Evolutionary conservation across 371 early-diverging fungal genomes (phyloP).

Genomic region (Rhizopus sp.): DNA sequence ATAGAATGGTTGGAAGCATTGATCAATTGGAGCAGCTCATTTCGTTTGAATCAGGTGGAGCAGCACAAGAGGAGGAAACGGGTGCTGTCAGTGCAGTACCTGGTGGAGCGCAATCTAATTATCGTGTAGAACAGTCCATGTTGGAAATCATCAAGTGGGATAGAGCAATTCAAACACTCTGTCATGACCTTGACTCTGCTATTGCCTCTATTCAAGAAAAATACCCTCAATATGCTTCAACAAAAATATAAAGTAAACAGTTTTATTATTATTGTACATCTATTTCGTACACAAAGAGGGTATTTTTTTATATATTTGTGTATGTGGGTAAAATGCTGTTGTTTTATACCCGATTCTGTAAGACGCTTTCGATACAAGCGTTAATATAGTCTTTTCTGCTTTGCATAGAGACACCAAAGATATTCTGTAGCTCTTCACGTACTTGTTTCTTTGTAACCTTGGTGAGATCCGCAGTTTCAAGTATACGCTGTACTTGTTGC

Average conservation of each 20-base stretch:
- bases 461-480: constrained; percentile 78
- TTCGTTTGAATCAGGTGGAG: constrained; percentile 75
- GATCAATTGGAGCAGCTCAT: constrained; percentile 89
- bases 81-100: constrained; percentile 34
- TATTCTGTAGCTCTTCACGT: constrained; percentile 42
- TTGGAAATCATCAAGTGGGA: constrained; percentile 61
- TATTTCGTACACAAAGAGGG: too few relatives aligned
- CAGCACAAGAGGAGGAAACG: constrained; percentile 30
- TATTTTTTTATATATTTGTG: too few relatives aligned
- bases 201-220: constrained; percentile 56
- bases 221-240: constrained; percentile 49
- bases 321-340: too few relatives aligned
- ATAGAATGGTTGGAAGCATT: constrained; percentile 82
- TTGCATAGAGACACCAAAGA: constrained; percentile 50
- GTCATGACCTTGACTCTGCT: constrained; percentile 62
- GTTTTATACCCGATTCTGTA: constrained; percentile 38
- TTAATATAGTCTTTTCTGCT: constrained; percentile 59
- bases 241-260: not conserved
- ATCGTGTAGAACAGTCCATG: constrained; percentile 51
- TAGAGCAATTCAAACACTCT: constrained; percentile 59
- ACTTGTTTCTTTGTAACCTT: constrained; percentile 83
- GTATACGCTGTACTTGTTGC: constrained; percentile 71
- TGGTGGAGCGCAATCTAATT: constrained; percentile 30
- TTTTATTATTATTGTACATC: too few relatives aligned
- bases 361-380: constrained; percentile 47